These are phyloP conservation scores for Yamadazyma triangularis DNA, from an alignment of 1,139 yeast species.

Conservation along the genomic window DNA sequence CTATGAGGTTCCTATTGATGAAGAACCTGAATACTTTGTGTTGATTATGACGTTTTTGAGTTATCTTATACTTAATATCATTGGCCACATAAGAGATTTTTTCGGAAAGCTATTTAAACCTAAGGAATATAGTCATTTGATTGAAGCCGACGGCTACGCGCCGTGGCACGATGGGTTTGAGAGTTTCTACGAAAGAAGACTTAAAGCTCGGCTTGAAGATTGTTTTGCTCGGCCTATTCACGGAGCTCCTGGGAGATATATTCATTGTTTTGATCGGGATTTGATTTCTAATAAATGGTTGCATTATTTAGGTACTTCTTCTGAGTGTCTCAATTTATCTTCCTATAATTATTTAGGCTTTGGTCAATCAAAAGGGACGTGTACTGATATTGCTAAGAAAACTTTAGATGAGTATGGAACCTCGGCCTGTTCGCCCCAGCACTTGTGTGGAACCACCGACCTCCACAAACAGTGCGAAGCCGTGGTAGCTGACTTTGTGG, in stretches of 20 bases:
- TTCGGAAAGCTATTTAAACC: constrained; percentile 73
- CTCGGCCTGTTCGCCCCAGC: constrained; percentile 74
- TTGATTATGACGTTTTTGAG: constrained; percentile 79
- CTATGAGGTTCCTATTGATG: constrained; percentile 57
- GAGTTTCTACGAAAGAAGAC: constrained; percentile 85
- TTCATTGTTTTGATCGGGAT: constrained; percentile 73
- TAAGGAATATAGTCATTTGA: constrained; percentile 57
- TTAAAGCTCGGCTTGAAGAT: constrained; percentile 87
- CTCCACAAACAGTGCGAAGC: constrained; percentile 71
- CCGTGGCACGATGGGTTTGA: constrained; percentile 96
- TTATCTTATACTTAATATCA: constrained; percentile 74
- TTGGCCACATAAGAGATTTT: constrained; percentile 89
- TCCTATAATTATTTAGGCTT: constrained; percentile 94
- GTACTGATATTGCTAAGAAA: constrained; percentile 75
- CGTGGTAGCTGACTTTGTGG: constrained; percentile 79
- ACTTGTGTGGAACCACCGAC: constrained; percentile 70
- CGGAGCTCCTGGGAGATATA: constrained; percentile 94
- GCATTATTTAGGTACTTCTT: constrained; percentile 68
- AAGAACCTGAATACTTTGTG: constrained; percentile 83
- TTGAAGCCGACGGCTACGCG: constrained; percentile 86
- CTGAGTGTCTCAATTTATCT: constrained; percentile 79
- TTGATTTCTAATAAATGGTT: constrained; percentile 54
- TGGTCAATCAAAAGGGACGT: constrained; percentile 90
- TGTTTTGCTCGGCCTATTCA: constrained; percentile 94
- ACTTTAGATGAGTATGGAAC: constrained; percentile 67